Evolutionary conservation across 2,329 filamentous ascomycete species (phyloP), one percentile per base, ranked within the genome.

Genomic region (Alternaria dauci): DNA sequence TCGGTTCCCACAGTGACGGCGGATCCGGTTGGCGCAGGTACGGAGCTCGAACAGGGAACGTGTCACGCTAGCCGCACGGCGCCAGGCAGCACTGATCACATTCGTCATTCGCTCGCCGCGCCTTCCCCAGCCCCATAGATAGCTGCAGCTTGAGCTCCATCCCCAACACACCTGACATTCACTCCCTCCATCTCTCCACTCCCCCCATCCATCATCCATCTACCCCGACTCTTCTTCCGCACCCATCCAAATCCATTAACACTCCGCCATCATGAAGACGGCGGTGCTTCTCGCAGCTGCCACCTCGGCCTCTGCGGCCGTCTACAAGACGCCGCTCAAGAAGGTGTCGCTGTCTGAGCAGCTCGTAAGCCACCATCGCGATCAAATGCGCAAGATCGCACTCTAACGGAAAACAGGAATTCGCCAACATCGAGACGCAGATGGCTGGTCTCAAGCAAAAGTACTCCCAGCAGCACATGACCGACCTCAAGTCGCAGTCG

Each of bases 281-380:
- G 85, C 89, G 82, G 84, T 93, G 76, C 81, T 97, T 78, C 85
- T 93, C 79, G 90, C 92, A 79, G 88, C 89, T 82, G 89, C 89
- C 76, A 91, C 91, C 84, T 89, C 90, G 79, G 91, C 91, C 78
- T 87, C 91, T 78, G 94, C 93, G 72, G 93, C 89, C 75, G 86
- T 97, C 70, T 93, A 98, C 88, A 96, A 93, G 87, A 90, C 97
- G 87, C 95, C 96, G 87, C 90, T 99, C 76, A 91, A 97, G 87
- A 99, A 99, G 90, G 84, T 98, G 65, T 91, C 95, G 70, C 85
- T 99, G 61, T 87, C 89, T 51, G 92, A 98, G 80, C 95, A 98
- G 85, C 88, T 99, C 76, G 94, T 96, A 84, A 78, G 91, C 85
- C 61, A 38, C 62, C 61, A 34, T 60, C 63, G 60, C 55, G 25